Percentiles rank a stretch among this genome's conserved stretches.
Conservation (phyloP, 192 early-diverging fungal genomes). For the Phlyctochytrium bullatum region DNA sequence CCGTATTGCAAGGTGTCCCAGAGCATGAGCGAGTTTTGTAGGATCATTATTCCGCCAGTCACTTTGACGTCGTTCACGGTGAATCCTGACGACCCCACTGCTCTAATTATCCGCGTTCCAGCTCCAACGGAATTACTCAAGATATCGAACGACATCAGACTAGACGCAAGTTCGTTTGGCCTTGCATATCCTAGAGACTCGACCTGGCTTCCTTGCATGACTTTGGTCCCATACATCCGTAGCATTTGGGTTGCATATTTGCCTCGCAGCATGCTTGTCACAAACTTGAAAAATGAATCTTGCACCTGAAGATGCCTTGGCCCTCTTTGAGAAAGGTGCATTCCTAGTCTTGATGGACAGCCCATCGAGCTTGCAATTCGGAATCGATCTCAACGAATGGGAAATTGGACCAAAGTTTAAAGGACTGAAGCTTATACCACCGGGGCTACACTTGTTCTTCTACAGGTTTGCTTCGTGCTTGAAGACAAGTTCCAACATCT, state of each 20-base stretch:
- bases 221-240: background rate
- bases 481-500: too few species aligned
- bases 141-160: background rate
- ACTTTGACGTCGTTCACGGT: constrained; percentile 29
- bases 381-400: constrained; percentile 90
- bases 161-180: background rate
- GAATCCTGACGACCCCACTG: constrained; percentile 33
- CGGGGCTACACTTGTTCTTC: constrained; percentile 90
- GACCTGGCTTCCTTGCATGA: background rate
- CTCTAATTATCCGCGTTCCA: background rate
- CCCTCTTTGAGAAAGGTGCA: constrained; percentile 73
- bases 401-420: constrained; percentile 85
- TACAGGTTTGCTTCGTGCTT: constrained; percentile 62
- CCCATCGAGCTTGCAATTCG: constrained; percentile 78
- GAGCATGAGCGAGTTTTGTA: constrained; percentile 29
- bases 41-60: constrained; percentile 33
- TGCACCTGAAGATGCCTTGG: constrained; percentile 80
- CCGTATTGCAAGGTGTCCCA: constrained; percentile 57
- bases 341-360: constrained; percentile 80
- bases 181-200: background rate
- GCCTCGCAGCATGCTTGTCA: background rate
- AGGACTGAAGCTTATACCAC: constrained; percentile 91
- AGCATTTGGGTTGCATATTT: background rate
- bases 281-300: constrained; percentile 44
- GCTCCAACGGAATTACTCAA: background rate